These are phyloP conservation scores for Fraxinus platypoda DNA, from an alignment of 305 asterid genomes.

Conservation along the genomic window DNA sequence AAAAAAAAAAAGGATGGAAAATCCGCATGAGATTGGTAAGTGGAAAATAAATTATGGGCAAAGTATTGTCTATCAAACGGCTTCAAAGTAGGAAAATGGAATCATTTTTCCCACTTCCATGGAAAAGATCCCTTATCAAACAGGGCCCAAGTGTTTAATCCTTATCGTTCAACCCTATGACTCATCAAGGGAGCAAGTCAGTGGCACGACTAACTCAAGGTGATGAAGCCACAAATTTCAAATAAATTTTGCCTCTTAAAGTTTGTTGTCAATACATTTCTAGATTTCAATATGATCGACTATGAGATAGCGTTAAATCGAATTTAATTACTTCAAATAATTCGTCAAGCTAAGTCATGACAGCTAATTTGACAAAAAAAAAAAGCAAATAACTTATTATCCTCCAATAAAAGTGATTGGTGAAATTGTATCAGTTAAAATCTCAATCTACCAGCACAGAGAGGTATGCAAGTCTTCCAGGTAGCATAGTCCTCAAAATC, in stretches of 20 bases:
- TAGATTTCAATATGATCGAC: background rate
- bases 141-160: no score
- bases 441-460: background rate
- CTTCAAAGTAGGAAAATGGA: no score
- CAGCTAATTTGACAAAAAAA: background rate
- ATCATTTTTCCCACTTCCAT: no score
- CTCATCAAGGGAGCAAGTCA: background rate
- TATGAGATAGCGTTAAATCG: background rate
- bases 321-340: background rate
- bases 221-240: background rate
- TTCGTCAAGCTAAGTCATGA: background rate
- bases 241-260: background rate
- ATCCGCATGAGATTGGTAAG: no score
- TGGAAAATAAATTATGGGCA: no score
- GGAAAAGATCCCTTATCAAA: no score
- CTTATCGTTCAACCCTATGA: background rate
- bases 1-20: no score
- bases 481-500: background rate
- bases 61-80: no score
- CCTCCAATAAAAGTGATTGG: background rate
- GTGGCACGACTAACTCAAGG: background rate
- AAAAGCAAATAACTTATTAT: background rate
- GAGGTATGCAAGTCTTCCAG: background rate
- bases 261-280: background rate
- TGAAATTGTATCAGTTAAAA: background rate